A percentile compares a stretch with the other conserved stretches of the same genome.
phyloP scores from a whole-genome alignment of 2,329 filamentous ascomycete genomes.

The Ceratocystis alfenasii region DNA sequence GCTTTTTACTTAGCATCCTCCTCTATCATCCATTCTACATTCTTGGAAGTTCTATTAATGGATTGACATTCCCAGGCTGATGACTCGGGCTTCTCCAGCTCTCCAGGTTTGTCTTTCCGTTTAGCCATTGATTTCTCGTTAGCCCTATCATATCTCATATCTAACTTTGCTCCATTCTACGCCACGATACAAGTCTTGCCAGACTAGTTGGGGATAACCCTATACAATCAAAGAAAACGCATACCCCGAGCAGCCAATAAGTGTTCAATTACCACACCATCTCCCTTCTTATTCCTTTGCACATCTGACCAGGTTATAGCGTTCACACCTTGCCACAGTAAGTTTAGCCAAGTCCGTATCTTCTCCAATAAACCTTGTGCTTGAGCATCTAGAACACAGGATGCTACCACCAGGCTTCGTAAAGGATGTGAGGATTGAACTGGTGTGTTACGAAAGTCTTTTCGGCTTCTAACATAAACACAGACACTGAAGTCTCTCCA shows the following conservation, averaged over 20 bases:
- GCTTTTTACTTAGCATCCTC: background rate
- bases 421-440: slow-evolving; percentile 1
- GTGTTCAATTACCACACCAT: background rate
- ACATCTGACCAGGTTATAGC: background rate
- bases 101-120: background rate
- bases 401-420: background rate
- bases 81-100: background rate
- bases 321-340: background rate
- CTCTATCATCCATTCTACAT: background rate
- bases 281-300: background rate
- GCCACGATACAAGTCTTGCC: too few species aligned
- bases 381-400: slow-evolving; percentile 4
- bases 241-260: too few species aligned
- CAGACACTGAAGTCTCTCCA: too few species aligned
- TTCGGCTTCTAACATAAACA: background rate
- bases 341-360: background rate
- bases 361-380: background rate
- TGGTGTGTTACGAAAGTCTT: background rate
- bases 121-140: background rate
- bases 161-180: background rate
- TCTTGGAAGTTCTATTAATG: background rate
- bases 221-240: too few species aligned
- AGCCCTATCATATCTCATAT: background rate
- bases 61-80: too few species aligned
- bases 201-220: too few species aligned